Percentiles rank a stretch among this genome's conserved stretches.
phyloP scores from a whole-genome alignment of 2,329 filamentous ascomycete genomes.

The Cercospora sp. region DNA sequence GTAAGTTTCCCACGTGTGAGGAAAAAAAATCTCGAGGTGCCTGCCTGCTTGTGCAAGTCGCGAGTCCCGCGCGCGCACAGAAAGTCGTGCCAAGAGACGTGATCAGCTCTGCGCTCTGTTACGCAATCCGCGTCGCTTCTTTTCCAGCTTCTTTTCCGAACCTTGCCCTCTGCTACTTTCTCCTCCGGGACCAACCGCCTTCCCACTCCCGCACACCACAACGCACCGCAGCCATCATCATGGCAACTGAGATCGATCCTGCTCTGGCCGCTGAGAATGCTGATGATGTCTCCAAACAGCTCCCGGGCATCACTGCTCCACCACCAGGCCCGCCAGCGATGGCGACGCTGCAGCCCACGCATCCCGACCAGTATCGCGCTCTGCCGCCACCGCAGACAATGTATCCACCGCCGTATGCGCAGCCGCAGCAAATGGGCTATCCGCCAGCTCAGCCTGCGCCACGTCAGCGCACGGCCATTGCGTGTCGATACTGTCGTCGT shows the following conservation, averaged over 20 bases:
- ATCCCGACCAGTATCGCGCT: conserved; percentile 47
- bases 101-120: conserved; percentile 30
- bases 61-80: conserved; percentile 14
- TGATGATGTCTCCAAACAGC: conserved; percentile 36
- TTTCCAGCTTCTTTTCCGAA: conserved; percentile 25
- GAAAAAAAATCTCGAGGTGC: neutral
- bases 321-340: conserved; percentile 33
- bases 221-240: conserved; percentile 16
- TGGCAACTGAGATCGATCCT: conserved; percentile 37
- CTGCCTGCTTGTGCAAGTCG: neutral
- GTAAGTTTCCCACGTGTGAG: conserved; percentile 31
- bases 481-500: conserved; percentile 60
- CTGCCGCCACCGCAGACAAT: conserved; percentile 49
- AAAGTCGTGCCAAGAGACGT: conserved; percentile 30
- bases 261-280: conserved; percentile 28
- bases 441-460: conserved; percentile 53
- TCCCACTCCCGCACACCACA: conserved; percentile 11
- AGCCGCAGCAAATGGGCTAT: conserved; percentile 45
- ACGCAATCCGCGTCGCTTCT: conserved; percentile 29
- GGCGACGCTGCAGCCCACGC: conserved; percentile 48
- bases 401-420: conserved; percentile 46
- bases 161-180: conserved; percentile 18
- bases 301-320: conserved; percentile 38
- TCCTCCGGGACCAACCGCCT: conserved; percentile 12
- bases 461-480: conserved; percentile 61